Conservation (phyloP, 805 yeast species). For the Ogataea zsoltii region DNA sequence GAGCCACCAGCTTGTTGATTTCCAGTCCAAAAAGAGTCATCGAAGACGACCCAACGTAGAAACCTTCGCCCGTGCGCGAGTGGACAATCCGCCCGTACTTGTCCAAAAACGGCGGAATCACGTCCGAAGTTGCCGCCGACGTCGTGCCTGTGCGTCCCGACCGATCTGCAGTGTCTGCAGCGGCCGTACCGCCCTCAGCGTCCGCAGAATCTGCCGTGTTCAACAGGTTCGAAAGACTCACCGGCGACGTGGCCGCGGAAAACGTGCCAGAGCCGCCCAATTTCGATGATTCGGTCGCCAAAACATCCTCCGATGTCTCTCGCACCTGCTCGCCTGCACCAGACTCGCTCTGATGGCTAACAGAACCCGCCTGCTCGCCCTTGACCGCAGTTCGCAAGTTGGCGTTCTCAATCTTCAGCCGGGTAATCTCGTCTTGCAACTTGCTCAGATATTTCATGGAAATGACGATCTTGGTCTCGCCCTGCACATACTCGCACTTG, state of each 20-base stretch:
- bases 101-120: constrained; percentile 70
- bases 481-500: constrained; percentile 70
- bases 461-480: constrained; percentile 70
- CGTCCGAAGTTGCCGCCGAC: no score
- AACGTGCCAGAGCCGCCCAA: no score
- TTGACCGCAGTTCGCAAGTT: constrained; percentile 47
- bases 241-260: neutral
- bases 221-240: constrained; percentile 8
- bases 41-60: constrained; percentile 79
- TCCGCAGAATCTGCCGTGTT: neutral
- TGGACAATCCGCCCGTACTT: constrained; percentile 70
- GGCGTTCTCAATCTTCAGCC: constrained; percentile 66
- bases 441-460: constrained; percentile 68
- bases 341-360: no score
- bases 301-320: no score
- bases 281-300: no score
- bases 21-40: constrained; percentile 82
- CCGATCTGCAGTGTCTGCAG: constrained; percentile 5
- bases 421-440: constrained; percentile 66
- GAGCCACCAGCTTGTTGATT: constrained; percentile 52
- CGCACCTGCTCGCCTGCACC: no score
- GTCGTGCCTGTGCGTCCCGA: no score
- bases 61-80: constrained; percentile 72
- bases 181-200: neutral
- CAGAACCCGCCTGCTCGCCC: neutral